Evolutionary conservation across 2,329 filamentous ascomycete genomes (phyloP).

Genomic region (Nigrospora oryzae): DNA sequence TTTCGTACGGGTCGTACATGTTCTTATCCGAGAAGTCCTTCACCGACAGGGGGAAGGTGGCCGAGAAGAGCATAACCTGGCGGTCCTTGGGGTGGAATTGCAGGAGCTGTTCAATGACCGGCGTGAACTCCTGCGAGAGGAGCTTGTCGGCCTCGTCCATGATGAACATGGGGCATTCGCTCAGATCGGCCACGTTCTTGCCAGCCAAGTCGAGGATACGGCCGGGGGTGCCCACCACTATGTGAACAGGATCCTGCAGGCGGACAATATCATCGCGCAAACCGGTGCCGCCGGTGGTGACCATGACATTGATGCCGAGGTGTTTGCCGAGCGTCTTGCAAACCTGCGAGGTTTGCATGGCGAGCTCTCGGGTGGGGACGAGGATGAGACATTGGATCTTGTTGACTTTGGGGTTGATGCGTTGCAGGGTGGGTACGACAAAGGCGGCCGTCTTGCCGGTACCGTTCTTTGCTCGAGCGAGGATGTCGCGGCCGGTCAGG

Average conservation of each 20-base stretch:
- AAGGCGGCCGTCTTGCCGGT: conserved; percentile 98
- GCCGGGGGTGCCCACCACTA: conserved; percentile 94
- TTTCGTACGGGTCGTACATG: conserved; percentile 93
- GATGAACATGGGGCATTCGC: conserved; percentile 94
- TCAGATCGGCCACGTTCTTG: conserved; percentile 93
- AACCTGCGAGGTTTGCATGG: conserved; percentile 96
- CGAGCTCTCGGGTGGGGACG: conserved; percentile 92
- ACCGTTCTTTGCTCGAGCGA: conserved; percentile 95
- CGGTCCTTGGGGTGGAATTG: conserved; percentile 95
- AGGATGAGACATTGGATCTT: conserved; percentile 96
- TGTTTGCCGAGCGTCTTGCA: conserved; percentile 98
- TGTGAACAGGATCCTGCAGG: conserved; percentile 88
- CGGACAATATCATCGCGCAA: conserved; percentile 95
- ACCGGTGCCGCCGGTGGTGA: conserved; percentile 92
- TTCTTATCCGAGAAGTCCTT: conserved; percentile 98
- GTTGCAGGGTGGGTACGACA: conserved; percentile 89
- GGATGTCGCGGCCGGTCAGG: conserved; percentile 86
- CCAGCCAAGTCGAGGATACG: conserved; percentile 93
- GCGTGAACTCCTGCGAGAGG: conserved; percentile 91
- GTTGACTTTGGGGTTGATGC: conserved; percentile 91
- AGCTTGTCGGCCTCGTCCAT: conserved; percentile 99
- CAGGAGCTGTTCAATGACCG: conserved; percentile 91
- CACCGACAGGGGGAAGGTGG: conserved; percentile 93
- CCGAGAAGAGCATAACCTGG: conserved; percentile 98
- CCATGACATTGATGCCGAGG: conserved; percentile 96